phyloP scores from a whole-genome alignment of 169 alveolate genomes.

The Gregarina niphandrodes region DNA sequence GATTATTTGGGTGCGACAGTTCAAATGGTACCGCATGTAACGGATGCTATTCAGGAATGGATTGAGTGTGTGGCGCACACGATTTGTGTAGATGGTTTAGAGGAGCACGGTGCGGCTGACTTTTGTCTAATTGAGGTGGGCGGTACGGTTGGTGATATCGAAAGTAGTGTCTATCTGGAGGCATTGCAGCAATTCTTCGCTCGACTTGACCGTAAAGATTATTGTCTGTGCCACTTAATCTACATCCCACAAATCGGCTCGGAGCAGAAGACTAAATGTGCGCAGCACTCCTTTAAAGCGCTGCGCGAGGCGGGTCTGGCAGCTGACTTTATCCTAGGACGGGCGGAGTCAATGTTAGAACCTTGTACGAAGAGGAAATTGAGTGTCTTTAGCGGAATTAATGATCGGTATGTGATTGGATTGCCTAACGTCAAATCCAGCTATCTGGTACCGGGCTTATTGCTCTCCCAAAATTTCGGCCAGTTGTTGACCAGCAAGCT shows the following conservation, averaged over 20 bases:
- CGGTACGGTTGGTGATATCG: slow-evolving; percentile 87
- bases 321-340: slow-evolving; percentile 18
- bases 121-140: slow-evolving; percentile 82
- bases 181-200: slow-evolving; percentile 58
- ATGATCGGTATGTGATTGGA: too few species aligned
- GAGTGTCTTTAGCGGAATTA: too few species aligned
- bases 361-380: too few species aligned
- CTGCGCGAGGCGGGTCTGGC: slow-evolving; percentile 20
- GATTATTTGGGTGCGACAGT: slow-evolving; percentile 82
- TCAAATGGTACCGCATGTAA: slow-evolving; percentile 40
- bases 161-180: slow-evolving; percentile 67
- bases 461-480: too few species aligned
- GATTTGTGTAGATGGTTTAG: slow-evolving; percentile 16
- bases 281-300: slow-evolving; percentile 72
- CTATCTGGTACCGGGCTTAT: too few species aligned
- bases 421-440: too few species aligned
- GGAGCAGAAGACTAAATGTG: slow-evolving; percentile 76
- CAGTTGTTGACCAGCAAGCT: too few species aligned
- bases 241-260: slow-evolving; percentile 51
- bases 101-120: slow-evolving; percentile 41
- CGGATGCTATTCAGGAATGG: slow-evolving; percentile 48
- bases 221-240: slow-evolving; percentile 51
- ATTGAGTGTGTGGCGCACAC: slow-evolving; percentile 38
- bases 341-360: too few species aligned
- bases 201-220: slow-evolving; percentile 45